Evolutionary conservation across 2,329 filamentous ascomycete species (phyloP).

Genomic region (Microcyclosporella mali): DNA sequence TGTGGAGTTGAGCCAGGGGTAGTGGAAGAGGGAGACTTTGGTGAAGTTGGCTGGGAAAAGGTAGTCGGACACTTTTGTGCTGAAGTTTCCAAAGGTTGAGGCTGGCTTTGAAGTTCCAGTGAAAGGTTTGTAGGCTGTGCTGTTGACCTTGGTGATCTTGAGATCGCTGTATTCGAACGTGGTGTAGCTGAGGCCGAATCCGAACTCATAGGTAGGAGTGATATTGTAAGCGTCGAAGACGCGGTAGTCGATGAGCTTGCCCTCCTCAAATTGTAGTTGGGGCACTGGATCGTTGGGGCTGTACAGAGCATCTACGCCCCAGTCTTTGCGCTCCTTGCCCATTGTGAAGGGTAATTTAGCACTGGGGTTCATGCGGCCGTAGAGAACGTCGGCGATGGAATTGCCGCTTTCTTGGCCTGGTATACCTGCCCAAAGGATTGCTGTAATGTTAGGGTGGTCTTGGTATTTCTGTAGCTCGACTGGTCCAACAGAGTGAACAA

Average conservation of each 20-base stretch:
- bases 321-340: constrained; percentile 27
- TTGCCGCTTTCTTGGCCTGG: constrained; percentile 29
- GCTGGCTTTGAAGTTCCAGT: constrained; percentile 56
- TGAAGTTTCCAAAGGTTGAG: constrained; percentile 57
- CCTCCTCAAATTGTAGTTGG: constrained; percentile 41
- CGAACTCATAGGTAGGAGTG: constrained; percentile 45
- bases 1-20: constrained; percentile 62
- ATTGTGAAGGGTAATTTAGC: constrained; percentile 29
- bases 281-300: constrained; percentile 36
- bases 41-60: constrained; percentile 58
- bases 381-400: constrained; percentile 26
- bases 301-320: constrained; percentile 25
- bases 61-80: constrained; percentile 45
- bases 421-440: constrained; percentile 27
- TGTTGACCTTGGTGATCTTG: constrained; percentile 28
- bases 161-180: constrained; percentile 68
- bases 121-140: constrained; percentile 52
- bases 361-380: constrained; percentile 25
- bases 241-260: constrained; percentile 75
- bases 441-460: constrained; percentile 29
- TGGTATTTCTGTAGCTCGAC: constrained; percentile 27
- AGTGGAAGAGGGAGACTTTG: constrained; percentile 52
- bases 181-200: constrained; percentile 60
- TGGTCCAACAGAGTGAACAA: constrained; percentile 26
- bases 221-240: constrained; percentile 37